phyloP scores from a whole-genome alignment of 2,329 filamentous ascomycete genomes.

The Proliferodiscus dingleyae region DNA sequence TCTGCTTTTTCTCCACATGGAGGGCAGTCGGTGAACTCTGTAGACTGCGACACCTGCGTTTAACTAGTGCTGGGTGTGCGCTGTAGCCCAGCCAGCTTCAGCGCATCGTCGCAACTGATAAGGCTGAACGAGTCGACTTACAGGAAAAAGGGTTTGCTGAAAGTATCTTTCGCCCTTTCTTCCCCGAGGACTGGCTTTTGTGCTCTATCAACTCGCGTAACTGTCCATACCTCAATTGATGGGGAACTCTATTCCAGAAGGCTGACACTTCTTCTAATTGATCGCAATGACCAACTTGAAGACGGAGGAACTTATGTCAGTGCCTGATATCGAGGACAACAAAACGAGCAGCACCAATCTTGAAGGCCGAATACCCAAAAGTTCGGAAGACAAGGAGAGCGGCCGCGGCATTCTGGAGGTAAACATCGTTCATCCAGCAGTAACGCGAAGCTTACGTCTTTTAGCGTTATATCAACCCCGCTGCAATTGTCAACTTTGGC shows the following conservation, averaged over 20 bases:
- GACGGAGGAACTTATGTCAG: background rate
- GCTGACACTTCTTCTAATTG: background rate
- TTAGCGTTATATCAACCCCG: slow-evolving; percentile 11
- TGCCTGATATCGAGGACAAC: slow-evolving; percentile 2
- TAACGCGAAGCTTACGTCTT: background rate
- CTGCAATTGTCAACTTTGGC: slow-evolving; percentile 12
- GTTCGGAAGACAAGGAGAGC: background rate
- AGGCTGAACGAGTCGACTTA: no score
- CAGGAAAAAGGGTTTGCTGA: no score
- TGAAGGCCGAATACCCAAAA: background rate
- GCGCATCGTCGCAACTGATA: no score
- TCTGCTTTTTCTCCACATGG: no score
- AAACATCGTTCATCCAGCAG: background rate
- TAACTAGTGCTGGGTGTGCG: no score
- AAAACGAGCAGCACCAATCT: slow-evolving; percentile 1
- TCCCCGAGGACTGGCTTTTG: no score
- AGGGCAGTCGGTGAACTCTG: no score
- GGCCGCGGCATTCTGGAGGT: slow-evolving; percentile 4
- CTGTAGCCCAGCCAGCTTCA: no score
- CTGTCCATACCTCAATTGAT: no score
- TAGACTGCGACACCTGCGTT: no score
- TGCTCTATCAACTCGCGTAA: no score
- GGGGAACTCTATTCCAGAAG: background rate
- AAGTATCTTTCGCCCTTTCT: no score
- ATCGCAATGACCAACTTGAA: slow-evolving; percentile 3